These are phyloP conservation scores for Roridomyces roridus DNA, from an alignment of 768 basidiomycete genomes.

Conservation along the genomic window DNA sequence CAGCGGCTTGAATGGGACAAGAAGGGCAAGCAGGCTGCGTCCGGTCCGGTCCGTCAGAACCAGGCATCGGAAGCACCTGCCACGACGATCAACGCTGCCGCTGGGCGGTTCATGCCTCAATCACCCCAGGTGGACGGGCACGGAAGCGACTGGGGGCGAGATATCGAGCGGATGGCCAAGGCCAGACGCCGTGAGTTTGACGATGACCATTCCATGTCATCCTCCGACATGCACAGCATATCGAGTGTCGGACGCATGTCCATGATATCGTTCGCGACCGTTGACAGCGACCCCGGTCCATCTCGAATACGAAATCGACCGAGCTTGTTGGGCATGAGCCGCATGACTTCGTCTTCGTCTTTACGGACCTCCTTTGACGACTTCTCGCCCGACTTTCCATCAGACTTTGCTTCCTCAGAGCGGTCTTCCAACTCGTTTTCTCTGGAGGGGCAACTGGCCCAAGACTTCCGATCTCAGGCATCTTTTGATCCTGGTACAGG, in stretches of 20 bases:
- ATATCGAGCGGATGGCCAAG: conserved; percentile 71
- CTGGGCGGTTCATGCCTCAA: conserved; percentile 53
- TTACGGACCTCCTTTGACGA: conserved; percentile 77
- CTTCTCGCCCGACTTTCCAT: conserved; percentile 73
- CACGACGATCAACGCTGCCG: conserved; percentile 65
- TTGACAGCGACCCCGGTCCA: conserved; percentile 88
- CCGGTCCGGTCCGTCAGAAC: conserved; percentile 69
- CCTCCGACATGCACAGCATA: conserved; percentile 78
- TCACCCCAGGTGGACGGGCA: conserved; percentile 34
- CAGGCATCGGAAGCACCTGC: conserved; percentile 47
- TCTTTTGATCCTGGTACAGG: conserved; percentile 70
- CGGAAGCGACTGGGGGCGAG: conserved; percentile 53
- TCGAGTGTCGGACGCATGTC: conserved; percentile 64
- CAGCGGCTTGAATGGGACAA: conserved; percentile 49
- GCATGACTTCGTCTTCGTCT: conserved; percentile 80
- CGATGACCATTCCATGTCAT: conserved; percentile 92
- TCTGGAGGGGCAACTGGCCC: conserved; percentile 73
- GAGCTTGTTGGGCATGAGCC: conserved; percentile 68
- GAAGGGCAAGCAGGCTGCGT: conserved; percentile 61
- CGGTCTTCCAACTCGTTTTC: conserved; percentile 85
- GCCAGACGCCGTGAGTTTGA: conserved; percentile 84
- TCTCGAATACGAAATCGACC: conserved; percentile 67
- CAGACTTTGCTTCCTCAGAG: conserved; percentile 71
- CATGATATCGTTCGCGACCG: conserved; percentile 80
- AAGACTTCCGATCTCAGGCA: conserved; percentile 76